Base-by-base conservation (phyloP, 2,329 filamentous ascomycete species). In the Graphilbum sp. region DNA sequence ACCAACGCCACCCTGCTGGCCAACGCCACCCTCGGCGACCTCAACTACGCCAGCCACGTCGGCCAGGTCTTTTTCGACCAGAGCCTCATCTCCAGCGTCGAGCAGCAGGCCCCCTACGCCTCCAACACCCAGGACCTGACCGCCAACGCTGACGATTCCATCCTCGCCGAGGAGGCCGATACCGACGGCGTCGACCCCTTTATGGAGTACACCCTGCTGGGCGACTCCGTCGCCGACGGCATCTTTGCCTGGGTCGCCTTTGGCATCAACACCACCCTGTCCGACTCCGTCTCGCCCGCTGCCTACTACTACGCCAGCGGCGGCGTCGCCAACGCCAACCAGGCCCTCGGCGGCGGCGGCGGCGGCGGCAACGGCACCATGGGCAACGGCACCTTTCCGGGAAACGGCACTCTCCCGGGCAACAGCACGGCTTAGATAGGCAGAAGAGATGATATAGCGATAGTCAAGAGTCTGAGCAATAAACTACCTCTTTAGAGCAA, bases 31-130 rank as follows among this genome's bases (percentile, higher is more conserved):
- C 46, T 51, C 39, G 55, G 66, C 39, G 64, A 60, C 42, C 61
- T 65, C 15, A 57, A 53, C 16, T 57, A 54, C 24, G 62, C 67
- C 37, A 63, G 66, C 5, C 70, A 76, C 53, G 61, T 75, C 32
- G 71, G 71, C 15, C 71, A 78, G 52, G 51, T 74, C 32, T 77
- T 71, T 58, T 71, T 72, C 47, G 69, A 75, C 50, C 65, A 74
- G 48, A 57, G 61, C 44, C 62, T 77, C 20, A 61, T 69, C 43
- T 46, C 51, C 13, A 45, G 56, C 18, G 63, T 75, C 41, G 65
- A 72, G 45, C 50, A 50, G n/a, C 58, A 55, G 3, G 45, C 48
- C 0, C 69, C 71, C 1, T 67, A 69, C 52, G 49, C 38, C 11
- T 49, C 47, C 36, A 67, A 67, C 49, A 54, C 32, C 6, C 55